A percentile compares a stretch with the other conserved stretches of the same genome.
Conservation (phyloP, 1,139 yeast genomes). For the Geotrichum carabidarum region DNA sequence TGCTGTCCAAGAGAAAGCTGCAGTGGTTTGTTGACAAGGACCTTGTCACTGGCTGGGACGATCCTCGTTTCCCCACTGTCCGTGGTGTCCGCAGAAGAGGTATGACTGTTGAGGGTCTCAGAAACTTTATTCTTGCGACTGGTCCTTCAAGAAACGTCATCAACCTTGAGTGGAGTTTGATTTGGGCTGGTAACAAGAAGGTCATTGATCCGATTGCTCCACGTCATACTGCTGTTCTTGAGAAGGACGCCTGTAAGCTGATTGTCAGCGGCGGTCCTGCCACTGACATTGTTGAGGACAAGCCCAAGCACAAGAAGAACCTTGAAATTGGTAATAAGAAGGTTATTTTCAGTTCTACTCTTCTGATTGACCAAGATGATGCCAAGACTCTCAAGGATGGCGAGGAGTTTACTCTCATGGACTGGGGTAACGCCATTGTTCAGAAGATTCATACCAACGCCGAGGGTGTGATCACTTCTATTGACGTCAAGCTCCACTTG, state of each 20-base stretch:
- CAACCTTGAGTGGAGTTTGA: constrained; percentile 92
- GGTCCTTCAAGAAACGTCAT: constrained; percentile 96
- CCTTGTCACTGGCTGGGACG: constrained; percentile 90
- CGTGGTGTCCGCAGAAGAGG: constrained; percentile 99
- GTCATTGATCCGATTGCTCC: constrained; percentile 95
- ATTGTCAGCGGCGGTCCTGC: constrained; percentile 53
- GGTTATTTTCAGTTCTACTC: constrained; percentile 59
- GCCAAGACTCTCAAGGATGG: constrained; percentile 61
- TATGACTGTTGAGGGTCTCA: constrained; percentile 95
- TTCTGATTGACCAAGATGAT: constrained; percentile 84
- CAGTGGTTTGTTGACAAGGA: constrained; percentile 96
- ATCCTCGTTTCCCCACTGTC: constrained; percentile 98
- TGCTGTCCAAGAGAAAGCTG: constrained; percentile 90
- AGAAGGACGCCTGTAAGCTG: constrained; percentile 56
- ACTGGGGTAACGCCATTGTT: constrained; percentile 94
- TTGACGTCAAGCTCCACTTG: constrained; percentile 78
- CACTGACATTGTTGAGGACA: constrained; percentile 56
- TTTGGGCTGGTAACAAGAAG: constrained; percentile 96
- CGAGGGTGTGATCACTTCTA: constrained; percentile 52
- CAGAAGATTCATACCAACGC: constrained; percentile 58
- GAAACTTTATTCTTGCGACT: constrained; percentile 86
- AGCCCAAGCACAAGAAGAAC: constrained; percentile 94
- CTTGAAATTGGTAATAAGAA: constrained; percentile 83
- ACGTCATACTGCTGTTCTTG: constrained; percentile 77
- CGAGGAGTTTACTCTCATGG: constrained; percentile 95